phyloP scores from a whole-genome alignment of 2,329 filamentous ascomycete species.

The Chrysoporthe deuterocubensis region DNA sequence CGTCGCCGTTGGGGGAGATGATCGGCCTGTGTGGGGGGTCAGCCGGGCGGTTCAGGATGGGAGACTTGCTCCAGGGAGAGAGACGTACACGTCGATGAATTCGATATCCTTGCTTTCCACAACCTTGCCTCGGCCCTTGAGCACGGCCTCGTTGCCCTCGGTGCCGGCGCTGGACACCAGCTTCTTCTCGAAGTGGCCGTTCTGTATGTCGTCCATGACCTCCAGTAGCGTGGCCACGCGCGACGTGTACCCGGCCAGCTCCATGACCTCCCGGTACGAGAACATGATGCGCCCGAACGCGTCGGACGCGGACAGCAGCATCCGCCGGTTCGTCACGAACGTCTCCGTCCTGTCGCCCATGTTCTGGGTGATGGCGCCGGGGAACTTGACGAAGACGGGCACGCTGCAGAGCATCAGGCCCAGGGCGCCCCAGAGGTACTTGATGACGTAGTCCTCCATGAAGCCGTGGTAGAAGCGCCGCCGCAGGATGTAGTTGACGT shows the following conservation, averaged over 20 bases:
- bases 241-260: conserved; percentile 93
- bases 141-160: conserved; percentile 79
- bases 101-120: conserved; percentile 83
- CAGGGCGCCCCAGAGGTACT: conserved; percentile 97
- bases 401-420: conserved; percentile 91
- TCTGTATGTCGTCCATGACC: conserved; percentile 91
- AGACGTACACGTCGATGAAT: conserved; percentile 75
- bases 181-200: conserved; percentile 93
- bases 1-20: conserved; percentile 94
- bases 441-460: conserved; percentile 99
- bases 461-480: conserved; percentile 95
- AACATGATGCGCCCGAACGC: conserved; percentile 97
- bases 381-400: conserved; percentile 93
- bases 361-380: conserved; percentile 65
- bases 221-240: conserved; percentile 87
- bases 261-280: conserved; percentile 95
- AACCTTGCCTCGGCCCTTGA: conserved; percentile 80
- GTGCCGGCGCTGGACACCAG: conserved; percentile 87
- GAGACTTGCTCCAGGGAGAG: not conserved
- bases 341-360: conserved; percentile 75
- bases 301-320: conserved; percentile 91
- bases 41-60: not conserved
- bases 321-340: conserved; percentile 91
- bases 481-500: conserved; percentile 93
- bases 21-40: conserved; percentile 65